phyloP scores from a whole-genome alignment of 2,329 filamentous ascomycete species.

The Claviceps sp. region DNA sequence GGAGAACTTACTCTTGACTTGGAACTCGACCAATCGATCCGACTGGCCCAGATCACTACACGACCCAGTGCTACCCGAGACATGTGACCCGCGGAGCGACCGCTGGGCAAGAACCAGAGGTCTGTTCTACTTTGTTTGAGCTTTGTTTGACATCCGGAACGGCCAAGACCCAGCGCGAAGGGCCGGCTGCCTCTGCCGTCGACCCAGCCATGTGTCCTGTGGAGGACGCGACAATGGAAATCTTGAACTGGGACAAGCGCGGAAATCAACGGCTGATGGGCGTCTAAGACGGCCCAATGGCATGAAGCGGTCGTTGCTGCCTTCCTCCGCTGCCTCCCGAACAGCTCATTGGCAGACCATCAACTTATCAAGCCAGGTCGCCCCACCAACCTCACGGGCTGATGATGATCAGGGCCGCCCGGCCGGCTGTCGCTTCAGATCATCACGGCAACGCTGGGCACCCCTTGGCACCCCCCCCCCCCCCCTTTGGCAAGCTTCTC shows the following conservation, averaged over 20 bases:
- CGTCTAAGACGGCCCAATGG: background rate
- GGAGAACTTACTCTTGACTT: background rate
- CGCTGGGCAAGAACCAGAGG: background rate
- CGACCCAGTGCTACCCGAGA: background rate
- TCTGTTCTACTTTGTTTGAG: too few species aligned
- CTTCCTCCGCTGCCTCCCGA: background rate
- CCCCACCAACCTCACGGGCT: background rate
- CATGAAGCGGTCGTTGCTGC: background rate
- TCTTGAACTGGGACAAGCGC: too few species aligned
- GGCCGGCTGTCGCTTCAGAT: background rate
- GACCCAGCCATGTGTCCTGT: too few species aligned
- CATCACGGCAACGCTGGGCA: background rate
- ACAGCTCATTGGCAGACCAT: background rate
- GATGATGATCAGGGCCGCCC: background rate
- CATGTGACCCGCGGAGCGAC: background rate
- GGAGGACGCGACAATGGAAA: too few species aligned
- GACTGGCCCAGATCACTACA: background rate
- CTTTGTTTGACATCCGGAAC: too few species aligned
- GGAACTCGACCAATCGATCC: background rate
- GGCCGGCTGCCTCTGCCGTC: background rate
- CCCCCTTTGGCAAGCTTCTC: background rate
- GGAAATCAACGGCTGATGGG: background rate
- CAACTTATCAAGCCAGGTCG: background rate
- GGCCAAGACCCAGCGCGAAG: background rate
- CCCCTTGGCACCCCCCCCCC: background rate